Conservation (phyloP, 768 basidiomycete species). For the Pleurotus giganteus region DNA sequence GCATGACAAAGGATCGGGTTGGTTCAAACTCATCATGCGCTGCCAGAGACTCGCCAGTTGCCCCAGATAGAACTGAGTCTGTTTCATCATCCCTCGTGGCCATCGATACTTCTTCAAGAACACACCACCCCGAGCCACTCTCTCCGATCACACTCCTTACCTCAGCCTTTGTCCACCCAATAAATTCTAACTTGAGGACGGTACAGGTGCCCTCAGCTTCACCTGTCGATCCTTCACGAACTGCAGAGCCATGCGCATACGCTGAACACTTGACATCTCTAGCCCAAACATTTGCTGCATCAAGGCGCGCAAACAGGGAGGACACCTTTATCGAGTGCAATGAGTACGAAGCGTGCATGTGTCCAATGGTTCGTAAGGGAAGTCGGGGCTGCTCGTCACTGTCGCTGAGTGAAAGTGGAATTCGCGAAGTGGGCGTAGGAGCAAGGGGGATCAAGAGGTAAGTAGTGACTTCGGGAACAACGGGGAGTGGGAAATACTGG, state of each 20-base stretch:
- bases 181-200: constrained; percentile 65
- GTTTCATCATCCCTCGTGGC: constrained; percentile 28
- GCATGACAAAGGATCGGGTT: constrained; percentile 69
- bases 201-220: constrained; percentile 55
- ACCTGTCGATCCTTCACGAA: constrained; percentile 16
- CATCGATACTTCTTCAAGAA: constrained; percentile 51
- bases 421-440: constrained; percentile 66
- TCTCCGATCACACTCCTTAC: constrained; percentile 71
- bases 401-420: constrained; percentile 47
- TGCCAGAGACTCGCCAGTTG: constrained; percentile 19
- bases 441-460: constrained; percentile 74
- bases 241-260: constrained; percentile 42
- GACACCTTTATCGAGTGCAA: constrained; percentile 64
- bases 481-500: constrained; percentile 54
- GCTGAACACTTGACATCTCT: constrained; percentile 59
- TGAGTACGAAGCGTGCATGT: constrained; percentile 50
- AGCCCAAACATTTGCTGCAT: constrained; percentile 67
- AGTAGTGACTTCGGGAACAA: constrained; percentile 48
- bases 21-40: constrained; percentile 42
- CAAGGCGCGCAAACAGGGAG: constrained; percentile 68
- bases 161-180: constrained; percentile 67
- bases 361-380: constrained; percentile 50
- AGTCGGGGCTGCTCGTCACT: constrained; percentile 38
- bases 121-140: constrained; percentile 73
- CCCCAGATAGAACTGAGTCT: constrained; percentile 28